phyloP scores from a whole-genome alignment of 805 yeast species.

The Candida hungchunana region DNA sequence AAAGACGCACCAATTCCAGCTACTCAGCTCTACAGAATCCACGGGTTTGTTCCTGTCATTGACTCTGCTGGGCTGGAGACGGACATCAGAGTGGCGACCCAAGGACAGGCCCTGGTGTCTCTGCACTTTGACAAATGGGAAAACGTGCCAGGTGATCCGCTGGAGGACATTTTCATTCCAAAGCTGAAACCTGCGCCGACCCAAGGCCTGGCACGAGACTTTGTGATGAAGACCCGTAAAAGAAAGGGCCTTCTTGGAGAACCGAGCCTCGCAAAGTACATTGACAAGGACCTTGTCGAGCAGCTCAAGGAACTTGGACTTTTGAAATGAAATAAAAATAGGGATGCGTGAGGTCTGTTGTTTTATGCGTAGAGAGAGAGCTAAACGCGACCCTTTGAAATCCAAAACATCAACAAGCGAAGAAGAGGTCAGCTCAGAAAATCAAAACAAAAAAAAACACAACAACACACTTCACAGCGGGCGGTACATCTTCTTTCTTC shows the following conservation, averaged over 20 bases:
- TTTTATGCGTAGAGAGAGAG: too few species aligned
- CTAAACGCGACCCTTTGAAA: too few species aligned
- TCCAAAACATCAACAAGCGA: too few species aligned
- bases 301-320: constrained; percentile 50
- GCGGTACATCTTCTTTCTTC: too few species aligned
- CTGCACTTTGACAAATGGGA: constrained; percentile 69
- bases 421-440: too few species aligned
- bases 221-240: constrained; percentile 80
- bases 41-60: constrained; percentile 76
- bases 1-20: constrained; percentile 58
- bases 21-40: constrained; percentile 58
- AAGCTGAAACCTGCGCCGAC: constrained; percentile 71
- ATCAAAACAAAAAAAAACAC: too few species aligned
- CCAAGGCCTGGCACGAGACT: constrained; percentile 76
- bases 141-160: constrained; percentile 85
- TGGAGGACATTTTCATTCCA: constrained; percentile 61
- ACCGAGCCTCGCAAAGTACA: constrained; percentile 59
- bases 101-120: constrained; percentile 73
- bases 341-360: too few species aligned
- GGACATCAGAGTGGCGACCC: constrained; percentile 72
- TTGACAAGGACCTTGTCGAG: constrained; percentile 55
- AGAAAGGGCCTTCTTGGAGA: constrained; percentile 82
- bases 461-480: too few species aligned
- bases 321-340: not conserved
- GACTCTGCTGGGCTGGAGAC: constrained; percentile 89